Conservation (phyloP, 2,329 filamentous ascomycete genomes). For the Aspergillus fumigatus region DNA sequence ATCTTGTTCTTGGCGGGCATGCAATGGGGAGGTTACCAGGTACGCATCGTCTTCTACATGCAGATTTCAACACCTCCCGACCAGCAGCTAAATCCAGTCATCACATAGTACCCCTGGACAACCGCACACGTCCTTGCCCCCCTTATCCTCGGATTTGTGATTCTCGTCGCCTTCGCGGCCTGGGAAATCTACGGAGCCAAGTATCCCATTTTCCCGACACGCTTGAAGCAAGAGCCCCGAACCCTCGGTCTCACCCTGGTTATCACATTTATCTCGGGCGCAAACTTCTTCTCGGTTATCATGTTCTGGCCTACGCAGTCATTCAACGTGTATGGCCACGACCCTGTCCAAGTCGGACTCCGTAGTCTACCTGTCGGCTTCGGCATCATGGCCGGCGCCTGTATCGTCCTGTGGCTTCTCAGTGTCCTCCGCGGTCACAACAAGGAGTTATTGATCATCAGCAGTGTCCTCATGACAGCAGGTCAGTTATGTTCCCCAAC, state of each 20-base stretch:
- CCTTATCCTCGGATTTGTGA: constrained; percentile 41
- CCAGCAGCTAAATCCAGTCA: constrained; percentile 6
- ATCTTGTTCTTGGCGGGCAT: constrained; percentile 47
- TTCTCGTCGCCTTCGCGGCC: constrained; percentile 42
- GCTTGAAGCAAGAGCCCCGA: constrained; percentile 45
- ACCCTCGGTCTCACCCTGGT: constrained; percentile 51
- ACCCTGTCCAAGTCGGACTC: constrained; percentile 60
- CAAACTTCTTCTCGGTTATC: constrained; percentile 54
- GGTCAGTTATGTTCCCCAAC: constrained; percentile 31
- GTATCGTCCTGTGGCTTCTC: constrained; percentile 55
- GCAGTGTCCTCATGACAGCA: constrained; percentile 61
- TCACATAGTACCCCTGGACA: constrained; percentile 38
- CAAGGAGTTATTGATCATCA: constrained; percentile 55
- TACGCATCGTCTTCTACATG: constrained; percentile 9
- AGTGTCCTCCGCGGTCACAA: constrained; percentile 56
- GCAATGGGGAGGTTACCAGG: constrained; percentile 50
- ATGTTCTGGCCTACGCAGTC: constrained; percentile 62
- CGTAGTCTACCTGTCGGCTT: constrained; percentile 62
- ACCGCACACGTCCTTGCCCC: constrained; percentile 45
- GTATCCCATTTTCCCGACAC: constrained; percentile 44
- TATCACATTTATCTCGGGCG: constrained; percentile 57
- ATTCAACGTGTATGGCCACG: constrained; percentile 62
- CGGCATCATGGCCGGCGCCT: constrained; percentile 58
- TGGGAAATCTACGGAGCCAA: constrained; percentile 46
- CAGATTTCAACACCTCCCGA: not conserved